Conservation (phyloP, 2,329 filamentous ascomycete genomes). For the Alternaria ventricosa region DNA sequence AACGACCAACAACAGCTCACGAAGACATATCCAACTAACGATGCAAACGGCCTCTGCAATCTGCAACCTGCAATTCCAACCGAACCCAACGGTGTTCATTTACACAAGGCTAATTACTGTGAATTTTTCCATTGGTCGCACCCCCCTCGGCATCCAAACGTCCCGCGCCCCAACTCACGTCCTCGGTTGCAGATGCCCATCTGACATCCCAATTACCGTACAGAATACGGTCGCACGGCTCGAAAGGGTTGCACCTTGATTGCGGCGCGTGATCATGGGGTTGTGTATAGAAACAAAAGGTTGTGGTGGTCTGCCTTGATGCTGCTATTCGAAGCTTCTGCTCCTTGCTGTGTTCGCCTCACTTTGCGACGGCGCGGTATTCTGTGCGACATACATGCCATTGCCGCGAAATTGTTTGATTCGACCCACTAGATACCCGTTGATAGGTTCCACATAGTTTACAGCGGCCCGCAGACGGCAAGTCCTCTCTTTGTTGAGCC, state of each 20-base stretch:
- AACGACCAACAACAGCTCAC: background rate
- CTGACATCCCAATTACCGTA: background rate
- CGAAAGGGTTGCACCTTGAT: background rate
- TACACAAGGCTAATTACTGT: background rate
- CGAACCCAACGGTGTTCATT: too few relatives aligned
- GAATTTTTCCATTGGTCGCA: background rate
- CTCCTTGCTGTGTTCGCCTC: background rate
- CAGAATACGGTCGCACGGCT: background rate
- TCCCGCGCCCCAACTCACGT: background rate
- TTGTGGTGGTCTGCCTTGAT: background rate
- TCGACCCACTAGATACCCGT: background rate
- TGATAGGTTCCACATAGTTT: background rate
- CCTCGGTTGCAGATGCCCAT: slow-evolving; percentile 1
- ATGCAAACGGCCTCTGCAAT: background rate
- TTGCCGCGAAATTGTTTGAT: background rate
- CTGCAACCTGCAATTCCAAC: background rate
- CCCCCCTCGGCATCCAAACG: background rate
- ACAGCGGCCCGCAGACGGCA: slow-evolving; percentile 13
- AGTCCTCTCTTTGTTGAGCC: slow-evolving; percentile 4
- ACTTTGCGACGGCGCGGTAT: background rate
- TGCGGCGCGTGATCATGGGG: background rate
- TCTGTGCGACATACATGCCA: background rate
- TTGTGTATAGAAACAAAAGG: background rate
- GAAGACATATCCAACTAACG: background rate
- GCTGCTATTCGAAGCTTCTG: background rate